Base-by-base conservation (phyloP, 1,284 basidiomycete genomes). In the Xerocomus nothofagi region DNA sequence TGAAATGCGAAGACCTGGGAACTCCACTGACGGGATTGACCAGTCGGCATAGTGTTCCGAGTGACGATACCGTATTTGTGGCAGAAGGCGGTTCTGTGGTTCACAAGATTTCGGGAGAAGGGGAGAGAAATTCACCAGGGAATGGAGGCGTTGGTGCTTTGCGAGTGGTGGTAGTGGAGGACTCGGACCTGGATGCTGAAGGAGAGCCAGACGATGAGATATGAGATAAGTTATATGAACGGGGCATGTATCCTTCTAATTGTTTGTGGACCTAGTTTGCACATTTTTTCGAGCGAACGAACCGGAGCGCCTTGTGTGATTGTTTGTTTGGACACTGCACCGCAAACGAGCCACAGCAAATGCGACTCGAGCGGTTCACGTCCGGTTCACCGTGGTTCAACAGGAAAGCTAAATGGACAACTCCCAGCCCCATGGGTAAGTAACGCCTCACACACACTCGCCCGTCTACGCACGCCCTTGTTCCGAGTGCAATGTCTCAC, bases 41-140 rank as follows among this genome's bases (percentile, higher is more conserved):
- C 32, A 77, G 77, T 56, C 71, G 74, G 42, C 80, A 79, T 55
- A 82, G 80, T 53, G 68, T 75, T 47, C 77, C 77, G 6, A 80
- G 77, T 57, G 82, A 83, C 49, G 79, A 80, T 47, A 82, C 80
- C 3, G 69, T 80, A 38, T 71, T 58, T 29, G 59, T 56, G 24
- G 42, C 51, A 9, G 62, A 62, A 29, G 52, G 45, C 17, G 53
- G 49, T 10, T 39, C 38, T n/a, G 50, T 37, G 18, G 44, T 44
- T 39, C 50, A 46, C 38, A 69, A 71, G 50, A 55, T 60, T 48
- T 55, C 49, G 0, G 57, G 38, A 18, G 64, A 61, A 27, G 52
- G 48, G 27, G 61, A 58, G 26, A 53, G 41, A 6, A 36, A 32
- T 6, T 33, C 51, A 20, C 47, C 41, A 15, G 49, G 39, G 20